A percentile compares a stretch with the other conserved stretches of the same genome.
Conservation (phyloP, 345 rosid species). For the Lagerstroemia speciosa region DNA sequence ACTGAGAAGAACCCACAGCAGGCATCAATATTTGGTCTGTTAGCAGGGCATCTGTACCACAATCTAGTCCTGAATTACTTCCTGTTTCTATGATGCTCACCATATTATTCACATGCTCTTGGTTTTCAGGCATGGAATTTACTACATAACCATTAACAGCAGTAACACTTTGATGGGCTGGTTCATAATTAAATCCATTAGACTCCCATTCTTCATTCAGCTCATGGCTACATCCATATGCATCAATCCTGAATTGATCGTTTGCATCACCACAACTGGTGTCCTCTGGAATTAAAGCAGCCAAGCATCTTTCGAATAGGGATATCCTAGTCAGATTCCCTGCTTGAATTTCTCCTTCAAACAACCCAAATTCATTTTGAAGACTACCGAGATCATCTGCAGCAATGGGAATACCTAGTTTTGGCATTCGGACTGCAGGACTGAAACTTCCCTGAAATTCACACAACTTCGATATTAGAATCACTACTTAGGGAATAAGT, state of each 20-base stretch:
- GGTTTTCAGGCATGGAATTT: constrained; percentile 37
- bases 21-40: constrained; percentile 32
- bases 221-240: constrained; percentile 43
- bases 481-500: background rate
- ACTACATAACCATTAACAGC: constrained; percentile 41
- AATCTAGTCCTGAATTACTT: constrained; percentile 28
- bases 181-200: constrained; percentile 35
- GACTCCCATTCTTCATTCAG: constrained; percentile 53
- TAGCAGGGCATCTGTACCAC: constrained; percentile 36
- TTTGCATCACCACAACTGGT: constrained; percentile 21
- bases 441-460: constrained; percentile 36
- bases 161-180: constrained; percentile 29
- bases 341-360: constrained; percentile 22
- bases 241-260: constrained; percentile 44
- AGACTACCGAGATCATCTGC: constrained; percentile 15
- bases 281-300: constrained; percentile 81
- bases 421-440: constrained; percentile 16
- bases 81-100: constrained; percentile 26
- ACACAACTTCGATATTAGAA: background rate
- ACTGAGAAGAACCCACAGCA: constrained; percentile 33
- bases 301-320: constrained; percentile 69
- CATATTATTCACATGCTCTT: constrained; percentile 41
- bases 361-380: constrained; percentile 26
- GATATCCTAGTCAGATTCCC: constrained; percentile 37
- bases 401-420: constrained; percentile 13